Conservation (phyloP, 1,284 basidiomycete genomes). For the Entoloma clypeatum region DNA sequence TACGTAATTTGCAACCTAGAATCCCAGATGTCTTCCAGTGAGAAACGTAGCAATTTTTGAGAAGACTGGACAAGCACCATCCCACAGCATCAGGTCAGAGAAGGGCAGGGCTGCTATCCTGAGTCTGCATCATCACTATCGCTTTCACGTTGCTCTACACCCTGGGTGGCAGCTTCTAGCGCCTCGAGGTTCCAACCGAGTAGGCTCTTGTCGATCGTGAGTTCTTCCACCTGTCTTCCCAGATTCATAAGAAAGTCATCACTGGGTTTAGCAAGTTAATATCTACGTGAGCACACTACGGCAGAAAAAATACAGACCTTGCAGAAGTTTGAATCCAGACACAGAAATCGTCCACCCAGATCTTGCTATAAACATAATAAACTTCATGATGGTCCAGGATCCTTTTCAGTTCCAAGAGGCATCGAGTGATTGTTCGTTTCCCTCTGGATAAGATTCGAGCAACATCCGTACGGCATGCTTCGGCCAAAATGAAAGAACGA, state of each 20-base stretch:
- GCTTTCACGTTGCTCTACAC: slow-evolving; percentile 33
- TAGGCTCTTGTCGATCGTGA: slow-evolving; percentile 46
- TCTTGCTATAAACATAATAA: slow-evolving; percentile 78
- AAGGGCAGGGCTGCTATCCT: slow-evolving; percentile 16
- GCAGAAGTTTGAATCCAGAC: slow-evolving; percentile 66
- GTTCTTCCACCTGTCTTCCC: slow-evolving; percentile 36
- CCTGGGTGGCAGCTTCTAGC: slow-evolving; percentile 54
- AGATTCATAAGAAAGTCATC: slow-evolving; percentile 50
- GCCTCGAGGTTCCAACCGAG: slow-evolving; percentile 69
- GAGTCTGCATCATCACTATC: slow-evolving; percentile 60
- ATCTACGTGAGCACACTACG: neutral
- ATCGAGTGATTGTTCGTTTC: slow-evolving; percentile 55
- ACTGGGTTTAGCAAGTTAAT: slow-evolving; percentile 31
- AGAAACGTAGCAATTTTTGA: no score
- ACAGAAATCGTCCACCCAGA: slow-evolving; percentile 79
- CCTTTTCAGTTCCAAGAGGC: slow-evolving; percentile 62
- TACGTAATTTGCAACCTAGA: no score
- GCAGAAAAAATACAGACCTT: slow-evolving; percentile 38
- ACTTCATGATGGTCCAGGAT: slow-evolving; percentile 76
- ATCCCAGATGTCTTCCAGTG: no score
- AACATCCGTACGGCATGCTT: slow-evolving; percentile 63
- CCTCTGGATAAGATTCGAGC: slow-evolving; percentile 55
- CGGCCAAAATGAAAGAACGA: slow-evolving; percentile 68
- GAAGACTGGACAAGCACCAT: no score
- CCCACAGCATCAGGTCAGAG: no score